These are phyloP conservation scores for Phoma sp. DNA, from an alignment of 2,329 filamentous ascomycete species.

Conservation along the genomic window DNA sequence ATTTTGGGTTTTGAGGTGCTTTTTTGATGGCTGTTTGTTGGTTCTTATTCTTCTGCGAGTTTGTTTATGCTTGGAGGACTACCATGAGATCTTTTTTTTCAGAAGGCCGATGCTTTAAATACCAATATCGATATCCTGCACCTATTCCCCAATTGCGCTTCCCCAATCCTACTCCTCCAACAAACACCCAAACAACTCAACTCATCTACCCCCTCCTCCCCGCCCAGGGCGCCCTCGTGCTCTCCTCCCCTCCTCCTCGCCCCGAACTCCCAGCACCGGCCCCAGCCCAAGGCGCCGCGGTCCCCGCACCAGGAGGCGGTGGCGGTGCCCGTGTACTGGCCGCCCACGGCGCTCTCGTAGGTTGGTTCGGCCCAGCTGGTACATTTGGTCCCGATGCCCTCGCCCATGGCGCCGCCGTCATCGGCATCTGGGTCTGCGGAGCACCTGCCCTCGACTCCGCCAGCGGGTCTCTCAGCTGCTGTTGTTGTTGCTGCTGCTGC, in stretches of 20 bases:
- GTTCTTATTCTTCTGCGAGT: no score
- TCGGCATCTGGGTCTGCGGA: background rate
- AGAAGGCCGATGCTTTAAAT: no score
- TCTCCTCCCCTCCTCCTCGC: conserved; percentile 13
- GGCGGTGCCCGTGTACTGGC: conserved; percentile 18
- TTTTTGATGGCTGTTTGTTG: no score
- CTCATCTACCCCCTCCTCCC: conserved; percentile 13
- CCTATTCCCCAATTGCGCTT: no score
- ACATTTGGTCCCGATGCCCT: conserved; percentile 9
- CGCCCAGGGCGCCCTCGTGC: conserved; percentile 30
- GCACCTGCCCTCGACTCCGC: conserved; percentile 20
- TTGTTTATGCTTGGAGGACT: no score
- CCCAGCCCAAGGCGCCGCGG: conserved; percentile 37
- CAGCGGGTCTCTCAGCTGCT: conserved; percentile 33
- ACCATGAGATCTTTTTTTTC: no score
- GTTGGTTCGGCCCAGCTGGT: conserved; percentile 41
- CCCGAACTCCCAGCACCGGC: conserved; percentile 4
- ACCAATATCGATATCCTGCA: no score
- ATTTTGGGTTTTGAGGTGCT: conserved; percentile 52
- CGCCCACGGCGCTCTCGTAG: conserved; percentile 43
- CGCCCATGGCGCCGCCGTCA: conserved; percentile 20
- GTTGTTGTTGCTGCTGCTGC: conserved; percentile 6
- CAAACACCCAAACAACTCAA: no score
- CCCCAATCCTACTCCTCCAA: no score
- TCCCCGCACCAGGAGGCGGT: conserved; percentile 17